phyloP scores from a whole-genome alignment of 108 stramenopile genomes.

The Pseudonitzschia multiseries region DNA sequence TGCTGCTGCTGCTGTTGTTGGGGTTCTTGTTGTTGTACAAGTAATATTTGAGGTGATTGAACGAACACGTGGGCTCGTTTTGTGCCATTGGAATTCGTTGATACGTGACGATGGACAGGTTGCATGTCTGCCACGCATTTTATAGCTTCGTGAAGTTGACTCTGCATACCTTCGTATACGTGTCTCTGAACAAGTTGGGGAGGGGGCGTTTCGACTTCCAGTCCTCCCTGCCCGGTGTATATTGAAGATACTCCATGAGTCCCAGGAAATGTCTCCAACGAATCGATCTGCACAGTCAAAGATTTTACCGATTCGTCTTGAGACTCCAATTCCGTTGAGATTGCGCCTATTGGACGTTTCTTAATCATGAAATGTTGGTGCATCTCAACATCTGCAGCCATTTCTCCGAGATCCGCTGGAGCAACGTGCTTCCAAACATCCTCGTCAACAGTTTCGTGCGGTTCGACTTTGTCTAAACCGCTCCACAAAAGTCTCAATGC shows the following conservation, averaged over 20 bases:
- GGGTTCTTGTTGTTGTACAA: constrained; percentile 12
- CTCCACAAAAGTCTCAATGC: constrained; percentile 80
- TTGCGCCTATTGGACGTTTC: constrained; percentile 59
- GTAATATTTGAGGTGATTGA: neutral
- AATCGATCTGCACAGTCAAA: constrained; percentile 13
- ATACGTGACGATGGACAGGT: constrained; percentile 31
- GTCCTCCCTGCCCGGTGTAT: constrained; percentile 24
- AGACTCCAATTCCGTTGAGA: neutral
- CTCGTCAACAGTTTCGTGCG: constrained; percentile 67
- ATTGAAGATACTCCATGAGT: constrained; percentile 26
- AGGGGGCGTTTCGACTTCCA: constrained; percentile 1
- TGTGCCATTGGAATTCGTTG: constrained; percentile 39
- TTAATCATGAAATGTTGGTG: constrained; percentile 81
- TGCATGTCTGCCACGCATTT: constrained; percentile 49
- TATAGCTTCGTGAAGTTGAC: constrained; percentile 66
- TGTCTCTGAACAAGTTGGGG: constrained; percentile 20
- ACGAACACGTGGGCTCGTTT: constrained; percentile 47
- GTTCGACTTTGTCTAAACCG: constrained; percentile 74
- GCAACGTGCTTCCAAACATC: constrained; percentile 78
- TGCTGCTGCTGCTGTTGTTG: too few species aligned
- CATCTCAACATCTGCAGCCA: constrained; percentile 92
- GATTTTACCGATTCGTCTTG: constrained; percentile 8
- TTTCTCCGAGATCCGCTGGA: constrained; percentile 87
- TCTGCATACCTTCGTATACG: constrained; percentile 22
- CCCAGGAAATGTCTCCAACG: constrained; percentile 7